Evolutionary conservation across 176 grass and related monocot genomes (phyloP), one percentile per base, ranked within the genome.

Genomic region (Tillandsia leiboldiana): DNA sequence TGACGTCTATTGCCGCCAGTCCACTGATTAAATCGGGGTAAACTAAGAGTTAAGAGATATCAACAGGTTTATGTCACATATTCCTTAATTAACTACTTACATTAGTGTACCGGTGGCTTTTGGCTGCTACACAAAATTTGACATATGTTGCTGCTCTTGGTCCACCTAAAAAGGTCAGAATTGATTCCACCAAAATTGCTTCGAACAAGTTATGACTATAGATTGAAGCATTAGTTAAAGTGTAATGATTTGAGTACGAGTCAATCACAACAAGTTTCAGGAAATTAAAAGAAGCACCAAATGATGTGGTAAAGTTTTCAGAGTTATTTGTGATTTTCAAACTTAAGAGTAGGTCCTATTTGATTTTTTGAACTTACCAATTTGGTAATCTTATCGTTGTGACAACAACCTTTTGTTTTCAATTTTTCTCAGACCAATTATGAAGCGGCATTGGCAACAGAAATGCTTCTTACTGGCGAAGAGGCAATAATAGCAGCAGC

Each of bases 401-500:
- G 10, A 14, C 22, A 20, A 2, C 56, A 15, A 56, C 17, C 7
- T 2, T 61, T 61, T 61, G 1, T 61, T 7, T 61, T 23, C 23
- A 61, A 61, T 61, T 61, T 20, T 61, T 61, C 8, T 42, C 78
- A 87, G 88, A 74, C 72, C 1, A 23, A 48, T 28, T 77, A 80
- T 54, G 81, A 86, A 62, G 65, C 49, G 23, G 54, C 83, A 65
- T 18, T 78, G 67, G 74, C 73, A 68, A 73, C 75, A 51, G 84
- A 97, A 83, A 81, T 64, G 1, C 54, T 90, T 66, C 79, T 87
- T 12, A 86, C 74, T 74, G 73, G 59, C 42, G 75, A 83, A 51
- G 89, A 97, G 50, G 86, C 84, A 47, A 67, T 90, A 70, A 81
- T 97, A 66, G 79, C 67, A 15, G 89, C 86, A 1, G 93, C 93